Base-by-base conservation (phyloP, 2,329 filamentous ascomycete genomes). In the Colletotrichum sidae region DNA sequence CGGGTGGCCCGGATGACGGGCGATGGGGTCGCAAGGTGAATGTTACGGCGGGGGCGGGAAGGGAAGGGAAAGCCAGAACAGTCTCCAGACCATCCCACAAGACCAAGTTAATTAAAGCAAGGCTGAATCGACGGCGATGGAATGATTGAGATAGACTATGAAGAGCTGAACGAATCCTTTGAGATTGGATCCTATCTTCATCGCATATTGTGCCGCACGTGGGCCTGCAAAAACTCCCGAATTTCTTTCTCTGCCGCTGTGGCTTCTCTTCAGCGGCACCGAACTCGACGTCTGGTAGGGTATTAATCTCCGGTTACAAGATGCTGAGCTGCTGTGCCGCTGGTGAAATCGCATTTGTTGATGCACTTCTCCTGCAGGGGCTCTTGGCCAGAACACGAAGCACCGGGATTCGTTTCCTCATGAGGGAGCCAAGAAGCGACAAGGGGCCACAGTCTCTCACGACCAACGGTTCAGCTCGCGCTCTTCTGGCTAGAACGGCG, bases 271-370 rank as follows among this genome's bases (percentile, higher is more conserved):
- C 50, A 55, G 35, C 45, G 50, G 57, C 44, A 13, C 17, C n/a
- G 17, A 37, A 9, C 12, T 15, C n/a, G 34, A n/a, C 8, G 45
- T 37, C 9, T 53, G 45, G 56, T 45, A 17, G 44, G 44, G 61
- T 49, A 41, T 34, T 65, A 55, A 65, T 65, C 44, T 60, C 56
- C 61, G 56, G 38, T 25, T 42, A 15, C 37, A n/a, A 50, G 33
- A 17, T 45, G 49, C 25, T 52, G 17, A 38, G 37, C 42, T 64
- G 61, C 56, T 55, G 61, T 60, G 61, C 61, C 61, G 38, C 49
- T 44, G 61, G 60, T 54, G 55, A 13, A 37, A 54, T 53, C 34
- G 60, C 25, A 34, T 47, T 47, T 38, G 15, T 25, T 44, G 3
- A 13, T 49, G 42, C 49, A 47, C 41, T 39, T 42, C 6, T 39